Evolutionary conservation across 2,329 filamentous ascomycete genomes (phyloP).

Genomic region (Apiospora pterosperma): DNA sequence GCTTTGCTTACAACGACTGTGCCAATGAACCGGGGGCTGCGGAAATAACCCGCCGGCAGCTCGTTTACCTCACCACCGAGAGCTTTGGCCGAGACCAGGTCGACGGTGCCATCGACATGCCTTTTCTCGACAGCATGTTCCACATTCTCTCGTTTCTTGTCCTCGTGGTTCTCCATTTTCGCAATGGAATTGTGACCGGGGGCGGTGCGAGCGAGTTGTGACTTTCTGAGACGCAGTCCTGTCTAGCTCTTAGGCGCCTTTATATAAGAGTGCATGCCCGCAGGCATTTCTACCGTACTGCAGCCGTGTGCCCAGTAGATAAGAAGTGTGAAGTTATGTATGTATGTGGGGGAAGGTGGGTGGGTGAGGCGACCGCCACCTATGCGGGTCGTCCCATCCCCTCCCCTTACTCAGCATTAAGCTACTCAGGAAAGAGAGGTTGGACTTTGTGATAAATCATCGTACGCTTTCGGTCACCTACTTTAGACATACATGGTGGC

Average conservation of each 20-base stretch:
- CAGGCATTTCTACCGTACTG: no score
- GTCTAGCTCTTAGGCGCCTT: not conserved
- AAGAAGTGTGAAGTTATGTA: no score
- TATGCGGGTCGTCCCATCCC: no score
- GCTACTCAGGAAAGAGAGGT: no score
- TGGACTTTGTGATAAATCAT: no score
- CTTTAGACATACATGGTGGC: no score
- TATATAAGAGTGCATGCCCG: not conserved
- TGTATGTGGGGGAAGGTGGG: no score
- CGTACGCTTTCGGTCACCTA: no score
- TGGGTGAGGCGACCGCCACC: no score
- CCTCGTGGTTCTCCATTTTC: not conserved
- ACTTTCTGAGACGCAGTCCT: not conserved
- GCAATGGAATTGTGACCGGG: not conserved
- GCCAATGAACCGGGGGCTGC: slow-evolving; percentile 35
- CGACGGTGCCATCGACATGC: slow-evolving; percentile 37
- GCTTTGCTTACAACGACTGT: slow-evolving; percentile 29
- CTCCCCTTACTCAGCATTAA: no score
- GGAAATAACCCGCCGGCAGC: slow-evolving; percentile 40
- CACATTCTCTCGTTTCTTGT: slow-evolving; percentile 7
- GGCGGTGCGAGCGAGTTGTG: no score
- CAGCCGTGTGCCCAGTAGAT: no score
- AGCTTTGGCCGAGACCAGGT: slow-evolving; percentile 37
- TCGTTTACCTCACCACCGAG: slow-evolving; percentile 36
- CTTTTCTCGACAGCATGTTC: slow-evolving; percentile 23